A percentile compares a stretch with the other conserved stretches of the same genome.
phyloP scores from a whole-genome alignment of 2,329 filamentous ascomycete genomes.

The Neopestalotiopsis rosae region DNA sequence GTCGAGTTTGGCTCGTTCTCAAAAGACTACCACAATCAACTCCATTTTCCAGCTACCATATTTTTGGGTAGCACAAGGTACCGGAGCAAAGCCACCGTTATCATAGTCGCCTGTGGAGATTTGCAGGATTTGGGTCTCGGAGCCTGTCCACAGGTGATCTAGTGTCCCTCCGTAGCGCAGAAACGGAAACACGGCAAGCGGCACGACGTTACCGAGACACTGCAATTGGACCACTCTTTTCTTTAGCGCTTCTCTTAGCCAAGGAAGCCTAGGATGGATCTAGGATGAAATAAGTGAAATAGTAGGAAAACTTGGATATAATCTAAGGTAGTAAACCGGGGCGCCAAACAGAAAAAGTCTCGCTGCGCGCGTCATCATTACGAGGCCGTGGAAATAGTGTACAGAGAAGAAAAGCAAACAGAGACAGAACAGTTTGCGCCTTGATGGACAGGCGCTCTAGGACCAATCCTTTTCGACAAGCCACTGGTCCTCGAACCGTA shows the following conservation, averaged over 20 bases:
- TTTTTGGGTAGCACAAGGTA: neutral
- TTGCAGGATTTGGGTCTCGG: neutral
- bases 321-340: neutral
- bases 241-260: too few species aligned
- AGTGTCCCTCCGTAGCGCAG: too few species aligned
- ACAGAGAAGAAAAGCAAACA: too few species aligned
- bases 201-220: neutral
- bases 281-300: neutral
- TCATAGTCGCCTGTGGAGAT: neutral
- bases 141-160: too few species aligned
- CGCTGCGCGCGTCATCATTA: neutral
- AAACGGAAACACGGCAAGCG: neutral
- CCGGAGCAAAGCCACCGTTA: neutral
- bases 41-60: too few species aligned
- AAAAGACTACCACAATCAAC: too few species aligned
- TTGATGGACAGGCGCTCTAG: slow-evolving; percentile 20
- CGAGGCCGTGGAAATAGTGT: neutral
- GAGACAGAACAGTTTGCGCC: too few species aligned
- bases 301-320: neutral
- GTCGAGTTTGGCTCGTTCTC: too few species aligned
- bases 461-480: slow-evolving; percentile 46
- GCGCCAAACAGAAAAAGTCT: neutral
- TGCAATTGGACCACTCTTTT: neutral
- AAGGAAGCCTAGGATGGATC: neutral
- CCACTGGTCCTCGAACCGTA: slow-evolving; percentile 52